A percentile compares a stretch with the other conserved stretches of the same genome.
Conservation (phyloP, 768 basidiomycete species). For the Tulasnella sp. region DNA sequence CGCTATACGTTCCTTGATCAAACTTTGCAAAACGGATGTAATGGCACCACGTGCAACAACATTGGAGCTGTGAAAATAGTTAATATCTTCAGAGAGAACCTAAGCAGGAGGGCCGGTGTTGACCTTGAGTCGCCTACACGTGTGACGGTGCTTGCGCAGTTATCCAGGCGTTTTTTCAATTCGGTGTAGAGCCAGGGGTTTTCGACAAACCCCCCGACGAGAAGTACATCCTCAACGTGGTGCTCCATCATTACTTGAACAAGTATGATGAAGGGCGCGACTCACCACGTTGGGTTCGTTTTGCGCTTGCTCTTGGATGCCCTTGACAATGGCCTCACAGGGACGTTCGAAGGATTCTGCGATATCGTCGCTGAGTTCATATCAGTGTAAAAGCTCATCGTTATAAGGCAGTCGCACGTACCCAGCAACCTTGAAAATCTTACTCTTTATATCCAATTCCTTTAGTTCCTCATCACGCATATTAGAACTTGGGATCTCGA, state of each 20-base stretch:
- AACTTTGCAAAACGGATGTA: slow-evolving; percentile 74
- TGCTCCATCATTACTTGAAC: slow-evolving; percentile 34
- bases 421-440: slow-evolving; percentile 30
- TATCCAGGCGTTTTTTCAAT: slow-evolving; percentile 60
- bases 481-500: slow-evolving; percentile 32
- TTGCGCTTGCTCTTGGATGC: slow-evolving; percentile 28
- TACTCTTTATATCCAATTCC: slow-evolving; percentile 33
- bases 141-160: slow-evolving; percentile 33
- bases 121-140: slow-evolving; percentile 58
- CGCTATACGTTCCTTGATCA: slow-evolving; percentile 68
- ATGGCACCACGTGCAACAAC: slow-evolving; percentile 76
- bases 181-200: slow-evolving; percentile 69
- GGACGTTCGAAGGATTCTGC: no score
- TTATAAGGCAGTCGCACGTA: no score
- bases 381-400: no score
- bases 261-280: slow-evolving; percentile 26
- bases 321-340: slow-evolving; percentile 29
- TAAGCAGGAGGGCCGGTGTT: no score
- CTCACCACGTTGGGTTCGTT: not conserved
- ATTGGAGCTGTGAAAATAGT: slow-evolving; percentile 45
- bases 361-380: slow-evolving; percentile 30
- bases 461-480: slow-evolving; percentile 37
- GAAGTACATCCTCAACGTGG: slow-evolving; percentile 74
- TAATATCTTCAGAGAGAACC: slow-evolving; percentile 41
- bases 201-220: slow-evolving; percentile 74